Conservation (phyloP, 228 moss, liverwort and hornwort species). For the Sphagnum magellanicum region DNA sequence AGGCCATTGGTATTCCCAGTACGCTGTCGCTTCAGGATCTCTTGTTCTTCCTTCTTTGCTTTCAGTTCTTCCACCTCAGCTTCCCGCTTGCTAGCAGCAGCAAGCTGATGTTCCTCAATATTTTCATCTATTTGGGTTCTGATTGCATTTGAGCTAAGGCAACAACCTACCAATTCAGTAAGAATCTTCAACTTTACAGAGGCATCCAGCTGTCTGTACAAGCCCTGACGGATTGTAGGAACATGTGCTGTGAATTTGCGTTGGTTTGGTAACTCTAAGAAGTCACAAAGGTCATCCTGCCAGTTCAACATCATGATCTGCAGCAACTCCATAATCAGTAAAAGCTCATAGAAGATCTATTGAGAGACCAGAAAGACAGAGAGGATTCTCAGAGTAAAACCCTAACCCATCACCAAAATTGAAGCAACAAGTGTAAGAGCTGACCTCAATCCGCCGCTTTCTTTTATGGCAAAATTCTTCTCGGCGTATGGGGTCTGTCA, state of each 20-base stretch:
- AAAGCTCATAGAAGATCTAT: too few species aligned
- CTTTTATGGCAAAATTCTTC: conserved; percentile 88
- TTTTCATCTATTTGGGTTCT: conserved; percentile 92
- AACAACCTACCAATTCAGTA: conserved; percentile 64
- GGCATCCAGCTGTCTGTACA: conserved; percentile 59
- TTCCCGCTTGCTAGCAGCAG: conserved; percentile 72
- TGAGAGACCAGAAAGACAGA: too few species aligned
- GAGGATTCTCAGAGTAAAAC: neutral
- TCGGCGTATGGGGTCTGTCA: conserved; percentile 66
- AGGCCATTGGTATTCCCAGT: conserved; percentile 32
- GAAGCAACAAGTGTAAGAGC: conserved; percentile 2
- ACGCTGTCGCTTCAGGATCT: conserved; percentile 46
- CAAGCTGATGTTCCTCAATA: conserved; percentile 73
- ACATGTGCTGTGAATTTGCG: conserved; percentile 40
- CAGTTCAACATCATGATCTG: conserved; percentile 57
- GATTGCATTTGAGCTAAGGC: conserved; percentile 62
- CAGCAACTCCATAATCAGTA: neutral
- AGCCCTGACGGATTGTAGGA: conserved; percentile 80
- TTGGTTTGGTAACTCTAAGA: conserved; percentile 72
- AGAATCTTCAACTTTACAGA: conserved; percentile 72
- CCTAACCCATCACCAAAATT: neutral
- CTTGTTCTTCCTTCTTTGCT: conserved; percentile 69
- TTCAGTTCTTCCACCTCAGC: conserved; percentile 66
- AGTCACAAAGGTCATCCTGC: conserved; percentile 94
- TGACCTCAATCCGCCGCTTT: conserved; percentile 77